phyloP scores from a whole-genome alignment of 176 grass and related monocot genomes.

The Rhynchospora breviuscula region DNA sequence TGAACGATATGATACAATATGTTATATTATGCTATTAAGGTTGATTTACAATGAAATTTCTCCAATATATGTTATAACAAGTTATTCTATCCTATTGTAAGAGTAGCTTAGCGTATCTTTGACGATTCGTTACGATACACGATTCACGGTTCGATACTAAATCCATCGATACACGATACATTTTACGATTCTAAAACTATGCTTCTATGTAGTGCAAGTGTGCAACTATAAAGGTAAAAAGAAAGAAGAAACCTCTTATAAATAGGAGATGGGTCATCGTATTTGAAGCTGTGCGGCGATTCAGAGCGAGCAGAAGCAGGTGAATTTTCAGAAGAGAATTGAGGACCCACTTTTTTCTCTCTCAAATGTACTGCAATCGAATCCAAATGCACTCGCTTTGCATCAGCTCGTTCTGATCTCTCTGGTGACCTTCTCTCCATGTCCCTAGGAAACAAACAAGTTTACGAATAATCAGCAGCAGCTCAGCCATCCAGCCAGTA shows the following conservation, averaged over 20 bases:
- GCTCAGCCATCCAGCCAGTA: slow-evolving; percentile 8
- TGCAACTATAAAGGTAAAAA: not conserved
- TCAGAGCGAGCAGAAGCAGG: not conserved
- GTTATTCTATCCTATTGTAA: too few species aligned
- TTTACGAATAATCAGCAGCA: slow-evolving; percentile 24
- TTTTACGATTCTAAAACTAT: too few species aligned
- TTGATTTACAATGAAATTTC: too few species aligned
- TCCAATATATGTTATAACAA: too few species aligned
- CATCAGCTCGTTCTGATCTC: slow-evolving; percentile 13
- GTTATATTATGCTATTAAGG: too few species aligned
- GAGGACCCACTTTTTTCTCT: not conserved
- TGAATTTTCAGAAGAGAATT: not conserved
- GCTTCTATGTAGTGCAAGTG: too few species aligned
- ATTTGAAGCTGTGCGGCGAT: not conserved
- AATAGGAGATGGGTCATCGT: not conserved
- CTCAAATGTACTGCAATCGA: not conserved
- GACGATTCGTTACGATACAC: too few species aligned
- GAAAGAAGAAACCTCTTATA: slow-evolving; percentile 7
- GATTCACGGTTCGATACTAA: too few species aligned
- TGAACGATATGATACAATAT: too few species aligned
- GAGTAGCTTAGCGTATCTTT: too few species aligned
- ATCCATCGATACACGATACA: too few species aligned
- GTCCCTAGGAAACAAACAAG: slow-evolving; percentile 28
- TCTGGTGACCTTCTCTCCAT: slow-evolving; percentile 31
- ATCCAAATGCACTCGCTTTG: slow-evolving; percentile 15